Evolutionary conservation across 208 protist species (phyloP).

Genomic region (Acanthamoeba healyi): DNA sequence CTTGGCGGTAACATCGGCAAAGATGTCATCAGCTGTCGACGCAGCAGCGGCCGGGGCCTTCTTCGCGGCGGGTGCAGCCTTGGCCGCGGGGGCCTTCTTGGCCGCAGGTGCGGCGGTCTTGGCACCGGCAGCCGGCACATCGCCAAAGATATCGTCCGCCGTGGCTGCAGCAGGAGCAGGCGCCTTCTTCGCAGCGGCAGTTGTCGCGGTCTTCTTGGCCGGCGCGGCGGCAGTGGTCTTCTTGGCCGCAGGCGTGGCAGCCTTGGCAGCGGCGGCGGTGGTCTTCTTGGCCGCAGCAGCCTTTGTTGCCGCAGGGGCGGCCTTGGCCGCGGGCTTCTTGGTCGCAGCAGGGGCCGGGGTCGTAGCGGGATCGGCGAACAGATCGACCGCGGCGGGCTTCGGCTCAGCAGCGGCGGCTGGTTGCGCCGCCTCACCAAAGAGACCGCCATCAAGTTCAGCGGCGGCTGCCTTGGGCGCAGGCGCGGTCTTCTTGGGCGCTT

Average conservation of each 20-base stretch:
- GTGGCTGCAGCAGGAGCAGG: not conserved
- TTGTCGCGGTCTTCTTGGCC: not conserved
- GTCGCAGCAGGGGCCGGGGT: not conserved
- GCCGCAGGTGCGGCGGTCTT: not conserved
- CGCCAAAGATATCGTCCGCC: slow-evolving; percentile 7
- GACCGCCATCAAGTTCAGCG: not conserved
- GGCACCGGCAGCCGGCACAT: slow-evolving; percentile 8
- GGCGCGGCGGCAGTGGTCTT: not conserved
- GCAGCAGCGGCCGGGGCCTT: not conserved
- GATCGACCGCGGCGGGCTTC: not conserved
- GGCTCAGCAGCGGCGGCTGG: not conserved
- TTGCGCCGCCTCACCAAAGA: not conserved
- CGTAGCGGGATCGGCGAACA: not conserved
- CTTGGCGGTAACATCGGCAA: not conserved
- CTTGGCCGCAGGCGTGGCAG: too few relatives aligned
- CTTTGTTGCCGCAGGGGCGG: too few relatives aligned
- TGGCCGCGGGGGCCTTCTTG: not conserved
- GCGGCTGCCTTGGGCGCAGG: too few relatives aligned
- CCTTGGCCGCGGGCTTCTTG: not conserved
- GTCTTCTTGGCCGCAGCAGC: not conserved
- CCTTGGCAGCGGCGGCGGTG: not conserved
- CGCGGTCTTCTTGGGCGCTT: not conserved
- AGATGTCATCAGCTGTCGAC: not conserved
- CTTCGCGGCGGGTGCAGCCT: not conserved
- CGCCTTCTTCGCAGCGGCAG: not conserved